Conservation (phyloP, 108 stramenopile genomes). For the Stephanodiscus minutulus region DNA sequence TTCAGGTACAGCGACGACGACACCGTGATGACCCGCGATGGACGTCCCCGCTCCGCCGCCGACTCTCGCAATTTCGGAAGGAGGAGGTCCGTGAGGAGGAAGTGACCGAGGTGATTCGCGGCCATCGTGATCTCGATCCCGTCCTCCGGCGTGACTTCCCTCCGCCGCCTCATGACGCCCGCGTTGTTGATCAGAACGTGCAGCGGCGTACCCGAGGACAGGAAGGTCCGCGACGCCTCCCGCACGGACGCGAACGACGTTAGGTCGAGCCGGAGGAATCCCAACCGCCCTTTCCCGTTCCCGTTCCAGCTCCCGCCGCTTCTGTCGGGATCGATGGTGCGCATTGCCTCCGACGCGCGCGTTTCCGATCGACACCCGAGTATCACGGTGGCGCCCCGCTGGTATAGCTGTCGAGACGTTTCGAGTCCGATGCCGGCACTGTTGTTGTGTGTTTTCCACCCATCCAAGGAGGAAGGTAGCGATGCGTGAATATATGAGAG, state of each 20-base stretch:
- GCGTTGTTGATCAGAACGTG: constrained; percentile 88
- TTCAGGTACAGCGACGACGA: constrained; percentile 37
- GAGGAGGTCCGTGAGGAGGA: constrained; percentile 69
- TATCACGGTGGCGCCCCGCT: constrained; percentile 71
- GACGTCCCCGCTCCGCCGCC: constrained; percentile 18
- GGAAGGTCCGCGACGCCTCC: constrained; percentile 32
- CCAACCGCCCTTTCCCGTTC: constrained; percentile 44
- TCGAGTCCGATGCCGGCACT: constrained; percentile 61
- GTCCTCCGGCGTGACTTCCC: constrained; percentile 59
- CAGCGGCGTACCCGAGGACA: constrained; percentile 30
- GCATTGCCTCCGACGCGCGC: constrained; percentile 61
- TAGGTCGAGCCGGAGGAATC: constrained; percentile 65
- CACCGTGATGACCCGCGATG: constrained; percentile 42
- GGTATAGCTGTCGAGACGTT: constrained; percentile 70
- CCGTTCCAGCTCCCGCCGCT: background rate
- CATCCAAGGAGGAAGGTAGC: background rate
- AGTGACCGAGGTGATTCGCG: constrained; percentile 90
- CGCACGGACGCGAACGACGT: constrained; percentile 57
- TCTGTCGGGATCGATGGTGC: constrained; percentile 37
- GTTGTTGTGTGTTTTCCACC: no score
- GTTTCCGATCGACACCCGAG: constrained; percentile 68
- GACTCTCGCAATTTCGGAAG: constrained; percentile 50
- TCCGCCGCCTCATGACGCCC: constrained; percentile 79
- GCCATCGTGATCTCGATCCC: constrained; percentile 83
- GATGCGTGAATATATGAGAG: background rate